These are phyloP conservation scores for Vigna radiata DNA, from an alignment of 306 rosid species.

Conservation along the genomic window DNA sequence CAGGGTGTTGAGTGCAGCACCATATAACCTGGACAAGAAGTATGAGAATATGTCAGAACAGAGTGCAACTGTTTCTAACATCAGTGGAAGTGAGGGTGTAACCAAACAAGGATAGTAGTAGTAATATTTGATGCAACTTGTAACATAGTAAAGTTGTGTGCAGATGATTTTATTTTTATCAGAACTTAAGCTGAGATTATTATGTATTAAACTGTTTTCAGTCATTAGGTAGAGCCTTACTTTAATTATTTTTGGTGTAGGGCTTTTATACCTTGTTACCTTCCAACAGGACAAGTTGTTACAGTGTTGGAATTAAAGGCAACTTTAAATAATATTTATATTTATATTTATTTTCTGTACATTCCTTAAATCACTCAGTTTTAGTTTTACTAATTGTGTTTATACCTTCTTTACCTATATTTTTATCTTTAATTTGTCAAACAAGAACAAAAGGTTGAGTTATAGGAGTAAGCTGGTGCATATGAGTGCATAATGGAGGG, in stretches of 20 bases:
- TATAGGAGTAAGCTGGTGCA: neutral
- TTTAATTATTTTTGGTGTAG: slow-evolving; percentile 34
- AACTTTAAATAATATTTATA: neutral
- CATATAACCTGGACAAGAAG: slow-evolving; percentile 68
- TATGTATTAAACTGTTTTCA: slow-evolving; percentile 19
- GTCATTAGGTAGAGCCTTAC: slow-evolving; percentile 27
- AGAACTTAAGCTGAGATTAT: slow-evolving; percentile 40
- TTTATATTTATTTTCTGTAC: slow-evolving; percentile 29
- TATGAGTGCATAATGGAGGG: neutral
- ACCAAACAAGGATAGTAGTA: slow-evolving; percentile 47
- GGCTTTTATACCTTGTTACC: slow-evolving; percentile 19
- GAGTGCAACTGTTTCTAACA: slow-evolving; percentile 56
- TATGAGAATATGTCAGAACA: slow-evolving; percentile 47
- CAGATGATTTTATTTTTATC: slow-evolving; percentile 35
- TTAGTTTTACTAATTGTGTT: neutral
- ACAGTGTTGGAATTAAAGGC: slow-evolving; percentile 37
- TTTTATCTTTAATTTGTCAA: neutral
- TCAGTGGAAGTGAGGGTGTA: slow-evolving; percentile 42
- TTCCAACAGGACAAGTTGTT: slow-evolving; percentile 30
- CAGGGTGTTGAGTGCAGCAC: slow-evolving; percentile 80
- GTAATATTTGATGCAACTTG: slow-evolving; percentile 35
- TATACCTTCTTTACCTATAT: neutral
- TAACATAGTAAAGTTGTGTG: slow-evolving; percentile 39
- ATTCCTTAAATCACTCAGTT: neutral
- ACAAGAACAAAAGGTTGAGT: neutral